Conservation (phyloP, 1,284 basidiomycete genomes). For the Afroboletus lepidellus region DNA sequence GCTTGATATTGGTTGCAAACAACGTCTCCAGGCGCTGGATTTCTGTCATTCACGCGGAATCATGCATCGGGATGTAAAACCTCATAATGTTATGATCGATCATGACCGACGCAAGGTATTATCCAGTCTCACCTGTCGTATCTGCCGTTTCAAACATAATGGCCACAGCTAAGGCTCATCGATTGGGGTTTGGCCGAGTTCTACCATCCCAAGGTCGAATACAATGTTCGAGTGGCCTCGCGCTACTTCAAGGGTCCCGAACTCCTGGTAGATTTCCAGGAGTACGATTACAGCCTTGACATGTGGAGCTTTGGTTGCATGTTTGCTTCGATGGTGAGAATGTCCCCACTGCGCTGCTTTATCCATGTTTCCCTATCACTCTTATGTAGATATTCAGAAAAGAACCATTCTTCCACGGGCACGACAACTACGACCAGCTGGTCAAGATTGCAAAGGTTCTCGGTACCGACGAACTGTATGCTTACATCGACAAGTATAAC, state of each 20-base stretch:
- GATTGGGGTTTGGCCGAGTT: conserved; percentile 99
- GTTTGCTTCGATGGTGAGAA: conserved; percentile 94
- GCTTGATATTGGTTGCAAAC: conserved; percentile 3
- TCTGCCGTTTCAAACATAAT: conserved; percentile 11
- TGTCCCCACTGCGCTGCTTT: background rate
- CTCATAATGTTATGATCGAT: conserved; percentile 99
- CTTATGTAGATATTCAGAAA: conserved; percentile 89
- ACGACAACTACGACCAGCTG: conserved; percentile 98
- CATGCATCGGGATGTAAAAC: conserved; percentile 99
- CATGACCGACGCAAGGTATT: conserved; percentile 90
- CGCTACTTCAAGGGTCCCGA: conserved; percentile 99
- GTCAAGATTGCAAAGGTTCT: conserved; percentile 98
- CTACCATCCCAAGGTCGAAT: conserved; percentile 96
- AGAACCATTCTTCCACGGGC: conserved; percentile 99
- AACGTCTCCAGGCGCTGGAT: conserved; percentile 75
- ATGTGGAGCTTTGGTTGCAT: conserved; percentile 99
- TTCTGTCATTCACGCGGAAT: conserved; percentile 98
- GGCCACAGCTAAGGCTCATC: conserved; percentile 82
- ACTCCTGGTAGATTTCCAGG: conserved; percentile 95
- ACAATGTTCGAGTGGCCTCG: conserved; percentile 97
- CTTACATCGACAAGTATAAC: conserved; percentile 90
- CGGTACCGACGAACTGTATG: conserved; percentile 93
- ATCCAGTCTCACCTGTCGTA: background rate
- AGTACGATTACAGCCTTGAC: conserved; percentile 95
- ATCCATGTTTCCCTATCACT: conserved; percentile 6